These are phyloP conservation scores for Physaria fendleri DNA, from an alignment of 345 rosid genomes.

Conservation along the genomic window DNA sequence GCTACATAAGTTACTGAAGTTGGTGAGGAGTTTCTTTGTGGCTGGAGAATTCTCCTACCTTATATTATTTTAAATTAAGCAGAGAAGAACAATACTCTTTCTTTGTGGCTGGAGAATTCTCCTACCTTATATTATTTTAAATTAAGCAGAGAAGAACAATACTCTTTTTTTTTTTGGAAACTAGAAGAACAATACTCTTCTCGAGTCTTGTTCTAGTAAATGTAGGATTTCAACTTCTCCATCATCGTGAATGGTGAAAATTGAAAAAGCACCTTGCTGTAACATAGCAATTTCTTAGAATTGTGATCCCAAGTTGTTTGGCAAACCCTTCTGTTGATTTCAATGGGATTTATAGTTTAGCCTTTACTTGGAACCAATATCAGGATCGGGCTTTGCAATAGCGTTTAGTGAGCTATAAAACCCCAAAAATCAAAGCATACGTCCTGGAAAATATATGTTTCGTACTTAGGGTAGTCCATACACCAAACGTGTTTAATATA, in stretches of 20 bases:
- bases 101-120: too few species aligned
- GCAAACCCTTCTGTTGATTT: not conserved
- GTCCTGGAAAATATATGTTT: not conserved
- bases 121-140: not conserved
- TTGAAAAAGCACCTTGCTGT: too few species aligned
- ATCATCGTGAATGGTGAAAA: too few species aligned
- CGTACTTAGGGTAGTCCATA: not conserved
- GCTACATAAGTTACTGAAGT: slow-evolving; percentile 16
- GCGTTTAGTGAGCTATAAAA: not conserved
- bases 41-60: slow-evolving; percentile 10
- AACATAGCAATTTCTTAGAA: not conserved
- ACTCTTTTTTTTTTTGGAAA: too few species aligned
- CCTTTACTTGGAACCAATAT: not conserved
- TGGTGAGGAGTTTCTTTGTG: slow-evolving; percentile 32
- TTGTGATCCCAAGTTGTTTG: not conserved
- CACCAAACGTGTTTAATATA: not conserved
- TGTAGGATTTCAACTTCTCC: not conserved
- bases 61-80: not conserved
- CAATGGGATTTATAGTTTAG: not conserved
- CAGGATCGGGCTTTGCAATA: not conserved
- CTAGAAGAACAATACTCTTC: not conserved
- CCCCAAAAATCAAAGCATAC: not conserved
- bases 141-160: not conserved
- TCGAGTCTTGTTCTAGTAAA: slow-evolving; percentile 6
- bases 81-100: too few species aligned